A percentile compares a stretch with the other conserved stretches of the same genome.
These are phyloP conservation scores for Nematocida ausubeli DNA, from an alignment of 371 early-diverging fungal genomes.

Conservation along the genomic window DNA sequence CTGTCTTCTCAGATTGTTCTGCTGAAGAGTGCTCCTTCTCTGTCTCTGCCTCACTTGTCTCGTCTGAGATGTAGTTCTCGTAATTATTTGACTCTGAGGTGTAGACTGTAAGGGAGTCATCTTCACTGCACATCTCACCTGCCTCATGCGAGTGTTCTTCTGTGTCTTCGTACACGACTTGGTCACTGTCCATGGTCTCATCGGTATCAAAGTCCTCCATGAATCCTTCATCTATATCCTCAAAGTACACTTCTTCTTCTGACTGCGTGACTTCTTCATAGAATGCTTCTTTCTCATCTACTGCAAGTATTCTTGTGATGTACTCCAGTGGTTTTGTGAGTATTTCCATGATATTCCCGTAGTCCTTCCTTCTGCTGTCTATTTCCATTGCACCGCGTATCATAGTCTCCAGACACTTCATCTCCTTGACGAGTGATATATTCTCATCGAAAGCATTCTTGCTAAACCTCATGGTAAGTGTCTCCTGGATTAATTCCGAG, in stretches of 20 bases:
- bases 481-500: constrained; percentile 33
- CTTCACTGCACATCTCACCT: constrained; percentile 4
- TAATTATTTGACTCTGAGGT: constrained; percentile 15
- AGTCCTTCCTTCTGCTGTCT: constrained; percentile 16
- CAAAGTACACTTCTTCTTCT: constrained; percentile 17
- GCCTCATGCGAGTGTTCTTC: constrained; percentile 24
- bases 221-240: constrained; percentile 28
- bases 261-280: constrained; percentile 22
- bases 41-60: not conserved
- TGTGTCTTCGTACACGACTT: constrained; percentile 6
- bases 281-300: constrained; percentile 43
- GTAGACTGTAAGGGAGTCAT: constrained; percentile 20
- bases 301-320: constrained; percentile 7
- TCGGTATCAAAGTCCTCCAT: constrained; percentile 56
- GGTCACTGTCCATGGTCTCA: constrained; percentile 38
- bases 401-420: not conserved
- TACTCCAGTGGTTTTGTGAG: constrained; percentile 19
- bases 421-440: constrained; percentile 7
- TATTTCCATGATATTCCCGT: not conserved
- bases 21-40: not conserved
- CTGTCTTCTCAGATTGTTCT: not conserved
- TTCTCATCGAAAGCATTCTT: constrained; percentile 40
- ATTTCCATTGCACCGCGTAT: constrained; percentile 8
- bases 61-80: constrained; percentile 5
- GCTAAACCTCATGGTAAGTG: constrained; percentile 21